Evolutionary conservation across 345 rosid species (phyloP), one percentile per base, ranked within the genome.

Genomic region (Lepidium aucheri): DNA sequence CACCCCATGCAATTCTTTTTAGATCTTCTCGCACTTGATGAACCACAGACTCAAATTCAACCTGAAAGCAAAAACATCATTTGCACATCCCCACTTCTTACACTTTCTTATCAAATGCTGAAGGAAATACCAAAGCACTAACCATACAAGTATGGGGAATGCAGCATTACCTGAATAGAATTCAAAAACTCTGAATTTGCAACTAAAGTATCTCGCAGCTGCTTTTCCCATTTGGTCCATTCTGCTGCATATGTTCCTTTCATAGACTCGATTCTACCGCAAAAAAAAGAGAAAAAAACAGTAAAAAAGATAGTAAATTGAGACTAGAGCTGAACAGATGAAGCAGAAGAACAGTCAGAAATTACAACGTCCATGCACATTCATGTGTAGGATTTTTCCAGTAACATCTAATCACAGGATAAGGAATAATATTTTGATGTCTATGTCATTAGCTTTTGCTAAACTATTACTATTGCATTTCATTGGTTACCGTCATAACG

Each of bases 211-310:
- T 80, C 79, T 5, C 91, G 84, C 69, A 90, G 70, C 49, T 74
- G 76, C 69, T 83, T 84, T 80, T 94, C 99, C 99, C 97, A 94
- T 68, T 87, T 83, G 46, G 72, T 68, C 96, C 97, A 94, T 68
- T 86, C 92, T 60, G 74, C 76, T 53, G 78, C 82, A 67, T 84
- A 94, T 38, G 90, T 53, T 51, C 95, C 96, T 73, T 90, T 86
- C 24, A 81, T 75, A 14, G 97, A 78, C 53, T 90, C 99, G 82
- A 80, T 78, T 73, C 99, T 94, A 72, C 41, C 9, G 7, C 45
- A 60, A 50, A 59, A 22, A 63, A 24, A 64, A 15, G 33, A 46
- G 60, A 62, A 73, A 34, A 4, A 51, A 34, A 24, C 36, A 14
- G 42, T 59, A 28, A 66, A 33, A 73, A 57, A 30, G 17, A 40